Evolutionary conservation across 2,329 filamentous ascomycete species (phyloP).

Genomic region (Emericellopsis atlantica): DNA sequence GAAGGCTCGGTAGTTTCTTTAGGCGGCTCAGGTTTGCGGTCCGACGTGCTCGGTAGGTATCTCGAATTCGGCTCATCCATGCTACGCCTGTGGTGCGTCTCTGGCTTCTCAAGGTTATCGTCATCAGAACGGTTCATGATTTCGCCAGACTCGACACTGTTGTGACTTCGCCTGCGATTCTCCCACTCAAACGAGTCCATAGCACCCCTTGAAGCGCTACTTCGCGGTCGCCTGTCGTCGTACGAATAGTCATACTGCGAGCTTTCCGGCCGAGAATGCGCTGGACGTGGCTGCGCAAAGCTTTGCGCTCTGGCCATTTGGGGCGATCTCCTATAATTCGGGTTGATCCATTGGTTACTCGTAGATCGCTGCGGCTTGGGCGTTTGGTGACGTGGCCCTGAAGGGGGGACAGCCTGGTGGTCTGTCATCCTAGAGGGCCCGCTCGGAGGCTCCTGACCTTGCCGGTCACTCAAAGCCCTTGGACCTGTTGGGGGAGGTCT

Average conservation of each 20-base stretch:
- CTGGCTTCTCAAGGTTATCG: constrained; percentile 9
- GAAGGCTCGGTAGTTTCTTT: background rate
- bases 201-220: constrained; percentile 39
- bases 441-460: constrained; percentile 11
- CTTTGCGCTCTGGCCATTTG: constrained; percentile 36
- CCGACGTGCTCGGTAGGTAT: too few species aligned
- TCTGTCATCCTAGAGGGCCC: constrained; percentile 26
- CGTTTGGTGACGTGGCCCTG: constrained; percentile 40
- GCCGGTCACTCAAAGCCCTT: constrained; percentile 37
- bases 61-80: background rate
- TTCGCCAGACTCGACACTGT: constrained; percentile 34
- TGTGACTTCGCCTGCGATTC: constrained; percentile 22
- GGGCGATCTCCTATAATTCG: constrained; percentile 39
- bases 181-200: constrained; percentile 17
- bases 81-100: background rate
- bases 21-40: background rate
- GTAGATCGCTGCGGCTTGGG: constrained; percentile 32
- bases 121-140: constrained; percentile 26
- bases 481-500: constrained; percentile 42
- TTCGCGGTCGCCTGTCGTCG: constrained; percentile 32
- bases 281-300: constrained; percentile 28
- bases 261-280: constrained; percentile 22
- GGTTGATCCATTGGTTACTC: constrained; percentile 49
- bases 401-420: constrained; percentile 31
- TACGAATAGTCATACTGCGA: constrained; percentile 23